These are phyloP conservation scores for Podaxis sp. DNA, from an alignment of 768 basidiomycete species.

Conservation along the genomic window DNA sequence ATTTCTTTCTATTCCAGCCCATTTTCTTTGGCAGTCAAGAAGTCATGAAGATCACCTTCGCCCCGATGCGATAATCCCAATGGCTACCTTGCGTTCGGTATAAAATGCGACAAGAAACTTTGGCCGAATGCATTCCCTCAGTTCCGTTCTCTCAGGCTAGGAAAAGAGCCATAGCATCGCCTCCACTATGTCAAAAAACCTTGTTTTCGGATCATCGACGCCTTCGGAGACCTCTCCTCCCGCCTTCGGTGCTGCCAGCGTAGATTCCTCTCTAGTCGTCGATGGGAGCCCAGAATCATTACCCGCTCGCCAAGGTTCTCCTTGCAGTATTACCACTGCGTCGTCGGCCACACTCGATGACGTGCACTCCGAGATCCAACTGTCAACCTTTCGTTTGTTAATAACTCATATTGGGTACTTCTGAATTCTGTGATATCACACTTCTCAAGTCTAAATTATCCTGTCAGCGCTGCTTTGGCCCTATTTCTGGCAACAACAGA, in stretches of 20 bases:
- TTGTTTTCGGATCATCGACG: background rate
- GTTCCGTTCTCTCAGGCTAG: background rate
- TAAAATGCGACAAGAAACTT: conserved; percentile 23
- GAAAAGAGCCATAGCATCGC: background rate
- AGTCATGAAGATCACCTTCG: conserved; percentile 25
- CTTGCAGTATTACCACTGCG: conserved; percentile 26
- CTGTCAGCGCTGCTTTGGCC: conserved; percentile 66
- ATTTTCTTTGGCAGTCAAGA: conserved; percentile 26
- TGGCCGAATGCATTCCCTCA: background rate
- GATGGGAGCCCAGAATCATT: background rate
- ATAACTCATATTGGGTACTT: conserved; percentile 68
- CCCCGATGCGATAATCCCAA: conserved; percentile 24
- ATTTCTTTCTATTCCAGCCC: conserved; percentile 21
- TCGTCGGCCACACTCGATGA: conserved; percentile 30
- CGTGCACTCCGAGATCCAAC: conserved; percentile 19
- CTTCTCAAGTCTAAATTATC: conserved; percentile 10
- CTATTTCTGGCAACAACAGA: conserved; percentile 87
- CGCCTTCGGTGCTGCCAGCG: background rate
- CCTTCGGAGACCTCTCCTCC: background rate
- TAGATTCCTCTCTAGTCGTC: background rate
- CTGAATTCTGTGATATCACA: conserved; percentile 7
- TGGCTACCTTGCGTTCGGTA: conserved; percentile 25
- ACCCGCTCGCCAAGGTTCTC: conserved; percentile 18
- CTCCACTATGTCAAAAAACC: background rate
- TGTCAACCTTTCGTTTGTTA: conserved; percentile 59